Evolutionary conservation across 257 asterid species (phyloP), one percentile per base, ranked within the genome.

Genomic region (Plantago elongata): DNA sequence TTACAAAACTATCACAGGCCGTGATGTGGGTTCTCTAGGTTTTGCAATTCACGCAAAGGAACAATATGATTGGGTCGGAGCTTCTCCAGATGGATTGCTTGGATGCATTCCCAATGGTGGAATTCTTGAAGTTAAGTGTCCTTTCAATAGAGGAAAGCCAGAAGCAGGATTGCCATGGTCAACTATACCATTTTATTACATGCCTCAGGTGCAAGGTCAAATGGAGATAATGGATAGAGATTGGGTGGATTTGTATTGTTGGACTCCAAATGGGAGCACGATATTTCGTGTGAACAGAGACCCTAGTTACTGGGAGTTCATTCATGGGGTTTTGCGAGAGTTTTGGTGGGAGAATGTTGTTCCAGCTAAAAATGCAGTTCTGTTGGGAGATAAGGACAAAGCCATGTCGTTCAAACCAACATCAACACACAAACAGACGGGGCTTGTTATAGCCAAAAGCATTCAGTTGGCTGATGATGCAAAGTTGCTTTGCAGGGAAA

Each of bases 151-250:
- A 69, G 98, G 98, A 16, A 89, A 84, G 65, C 97, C 97, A 0
- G 95, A 87, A 76, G 69, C 44, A 16, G 89, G 86, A 71, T 66
- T 89, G 70, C 97, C 97, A 0, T 89, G 97, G 97, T 66, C 79
- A 18, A 76, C 69, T 17, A 68, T 93, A 81, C 97, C 97, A 3
- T 89, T 79, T 70, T 93, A 93, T 75, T 93, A 93, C 85, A 83
- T 89, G 92, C 99, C 99, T 72, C 99, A 93, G 45, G 86, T 89
- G 70, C 99, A 89, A 66, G 99, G 97, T 7, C 99, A 89, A 73
- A 87, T 93, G 99, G 99, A 89, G 85, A 84, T 89, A 60, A 85
- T 89, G 96, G 75, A 81, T 61, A 68, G 96, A 66, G 91, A 86
- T 65, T 89, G 99, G 97, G 97, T 72, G 13, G 99, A 89, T 83